Percentiles rank a stretch among this genome's conserved stretches.
Evolutionary conservation across 257 asterid species (phyloP).

Genomic region (Euphrasia confusa): DNA sequence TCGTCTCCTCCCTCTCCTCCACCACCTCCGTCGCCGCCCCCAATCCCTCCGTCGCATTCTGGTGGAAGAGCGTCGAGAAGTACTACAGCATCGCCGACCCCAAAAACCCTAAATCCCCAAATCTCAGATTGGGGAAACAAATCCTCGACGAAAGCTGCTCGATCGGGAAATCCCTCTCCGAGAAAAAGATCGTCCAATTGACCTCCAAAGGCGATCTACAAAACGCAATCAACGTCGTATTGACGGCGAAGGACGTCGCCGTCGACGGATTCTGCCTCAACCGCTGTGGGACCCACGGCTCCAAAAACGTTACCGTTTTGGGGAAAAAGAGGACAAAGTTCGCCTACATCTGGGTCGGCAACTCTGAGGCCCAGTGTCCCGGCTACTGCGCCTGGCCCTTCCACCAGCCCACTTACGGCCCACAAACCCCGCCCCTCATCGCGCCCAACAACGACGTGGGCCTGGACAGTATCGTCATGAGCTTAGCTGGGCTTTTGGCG

Average conservation of each 20-base stretch:
- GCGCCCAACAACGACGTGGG: constrained; percentile 55
- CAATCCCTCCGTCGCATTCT: constrained; percentile 51
- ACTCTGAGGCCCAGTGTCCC: constrained; percentile 46
- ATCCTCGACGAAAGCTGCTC: constrained; percentile 10
- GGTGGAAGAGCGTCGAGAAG: constrained; percentile 69
- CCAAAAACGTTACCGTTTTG: constrained; percentile 18
- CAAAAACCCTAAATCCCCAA: constrained; percentile 27
- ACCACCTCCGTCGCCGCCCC: constrained; percentile 21
- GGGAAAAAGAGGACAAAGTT: constrained; percentile 40
- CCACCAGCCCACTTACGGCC: constrained; percentile 57
- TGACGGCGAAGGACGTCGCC: constrained; percentile 47
- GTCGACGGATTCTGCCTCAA: constrained; percentile 47
- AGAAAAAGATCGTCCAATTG: constrained; percentile 30
- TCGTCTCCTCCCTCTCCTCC: constrained; percentile 51
- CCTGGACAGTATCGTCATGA: constrained; percentile 43
- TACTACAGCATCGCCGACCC: constrained; percentile 52
- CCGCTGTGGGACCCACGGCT: constrained; percentile 57
- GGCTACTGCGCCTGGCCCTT: constrained; percentile 67
- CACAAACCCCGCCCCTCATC: constrained; percentile 42
- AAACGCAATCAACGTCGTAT: constrained; percentile 46
- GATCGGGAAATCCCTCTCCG: constrained; percentile 42
- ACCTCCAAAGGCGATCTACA: constrained; percentile 39
- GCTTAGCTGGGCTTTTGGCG: constrained; percentile 45
- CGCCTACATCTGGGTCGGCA: constrained; percentile 60
- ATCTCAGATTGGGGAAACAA: neutral